phyloP scores from a whole-genome alignment of 768 basidiomycete genomes.

The Leccinum rimulosum region DNA sequence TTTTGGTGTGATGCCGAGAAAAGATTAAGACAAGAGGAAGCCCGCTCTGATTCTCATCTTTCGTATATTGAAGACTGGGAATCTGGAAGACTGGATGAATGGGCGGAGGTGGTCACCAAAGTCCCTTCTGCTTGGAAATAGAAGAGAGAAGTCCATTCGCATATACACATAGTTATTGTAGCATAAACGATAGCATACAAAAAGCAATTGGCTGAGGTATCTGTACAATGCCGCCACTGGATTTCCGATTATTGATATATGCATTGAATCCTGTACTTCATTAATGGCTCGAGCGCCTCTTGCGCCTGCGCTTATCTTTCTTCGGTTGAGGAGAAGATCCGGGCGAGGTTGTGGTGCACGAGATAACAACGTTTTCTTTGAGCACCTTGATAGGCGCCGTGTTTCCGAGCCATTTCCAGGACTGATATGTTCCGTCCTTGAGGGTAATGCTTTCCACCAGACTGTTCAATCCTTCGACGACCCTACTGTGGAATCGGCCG shows the following conservation, averaged over 20 bases:
- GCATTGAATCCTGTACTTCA: conserved; percentile 1
- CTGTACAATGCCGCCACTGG: not conserved
- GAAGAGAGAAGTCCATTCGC: conserved; percentile 3
- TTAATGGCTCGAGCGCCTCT: conserved; percentile 29
- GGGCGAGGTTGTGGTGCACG: conserved; percentile 27
- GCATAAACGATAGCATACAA: not conserved
- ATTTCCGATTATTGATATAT: not conserved
- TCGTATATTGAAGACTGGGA: conserved; percentile 80
- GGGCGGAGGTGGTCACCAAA: conserved; percentile 65
- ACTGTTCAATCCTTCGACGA: conserved; percentile 38
- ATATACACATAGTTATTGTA: conserved; percentile 12
- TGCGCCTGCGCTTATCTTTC: conserved; percentile 30
- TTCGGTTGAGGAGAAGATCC: conserved; percentile 27
- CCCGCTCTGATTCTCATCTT: conserved; percentile 59
- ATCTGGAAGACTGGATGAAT: conserved; percentile 61
- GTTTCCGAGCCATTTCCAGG: conserved; percentile 50
- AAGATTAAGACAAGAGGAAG: conserved; percentile 67
- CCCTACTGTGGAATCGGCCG: conserved; percentile 38
- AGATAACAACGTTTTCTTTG: conserved; percentile 38
- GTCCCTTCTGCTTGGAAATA: conserved; percentile 81
- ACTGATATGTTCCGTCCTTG: conserved; percentile 34
- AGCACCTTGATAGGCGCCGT: conserved; percentile 21
- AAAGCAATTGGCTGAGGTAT: not conserved
- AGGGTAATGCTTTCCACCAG: conserved; percentile 36
- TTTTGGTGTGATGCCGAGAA: conserved; percentile 99